Conservation (phyloP, 192 early-diverging fungal genomes). For the Chytriomyces confervae region DNA sequence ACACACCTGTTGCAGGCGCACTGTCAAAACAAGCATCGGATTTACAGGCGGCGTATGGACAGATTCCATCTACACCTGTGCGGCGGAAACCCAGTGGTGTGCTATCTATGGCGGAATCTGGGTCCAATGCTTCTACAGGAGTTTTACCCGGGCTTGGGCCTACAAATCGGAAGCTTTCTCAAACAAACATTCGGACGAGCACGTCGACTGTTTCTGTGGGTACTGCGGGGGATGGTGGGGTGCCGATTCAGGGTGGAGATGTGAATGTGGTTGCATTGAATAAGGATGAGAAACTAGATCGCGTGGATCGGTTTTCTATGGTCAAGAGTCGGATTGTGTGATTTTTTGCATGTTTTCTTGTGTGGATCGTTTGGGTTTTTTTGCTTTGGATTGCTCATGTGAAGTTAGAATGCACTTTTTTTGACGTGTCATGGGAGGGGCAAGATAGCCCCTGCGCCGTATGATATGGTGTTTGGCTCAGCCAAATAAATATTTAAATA, state of each 20-base stretch:
- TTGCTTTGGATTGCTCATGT: no score
- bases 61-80: neutral
- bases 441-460: no score
- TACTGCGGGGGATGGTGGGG: neutral
- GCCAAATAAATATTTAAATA: no score
- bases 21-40: neutral
- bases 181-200: neutral
- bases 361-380: no score
- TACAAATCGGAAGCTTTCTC: neutral
- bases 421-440: no score
- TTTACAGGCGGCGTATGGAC: no score
- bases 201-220: neutral
- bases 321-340: conserved; percentile 90
- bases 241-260: conserved; percentile 43
- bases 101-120: neutral
- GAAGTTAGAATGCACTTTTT: no score
- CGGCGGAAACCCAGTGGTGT: neutral
- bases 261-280: conserved; percentile 35
- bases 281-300: conserved; percentile 72
- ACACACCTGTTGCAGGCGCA: neutral
- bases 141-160: neutral
- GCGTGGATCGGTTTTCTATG: conserved; percentile 88
- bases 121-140: neutral
- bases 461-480: no score
- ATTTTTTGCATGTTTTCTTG: conserved; percentile 4